A percentile compares a stretch with the other conserved stretches of the same genome.
Evolutionary conservation across 164 flowering plant genomes (phyloP).

Genomic region (Protea cynaroides): DNA sequence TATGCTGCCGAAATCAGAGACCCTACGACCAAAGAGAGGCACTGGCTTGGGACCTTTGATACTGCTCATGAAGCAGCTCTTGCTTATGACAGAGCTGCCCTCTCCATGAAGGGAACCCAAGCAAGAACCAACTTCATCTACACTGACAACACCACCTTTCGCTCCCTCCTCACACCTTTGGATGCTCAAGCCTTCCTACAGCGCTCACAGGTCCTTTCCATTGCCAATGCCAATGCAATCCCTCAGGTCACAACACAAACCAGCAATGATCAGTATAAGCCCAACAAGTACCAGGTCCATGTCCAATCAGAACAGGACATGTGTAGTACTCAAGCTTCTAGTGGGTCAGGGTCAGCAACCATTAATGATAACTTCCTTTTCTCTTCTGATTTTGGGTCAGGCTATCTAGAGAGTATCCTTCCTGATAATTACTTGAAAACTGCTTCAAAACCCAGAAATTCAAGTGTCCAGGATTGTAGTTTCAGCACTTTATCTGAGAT

Average conservation of each 20-base stretch:
- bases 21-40: conserved; percentile 90
- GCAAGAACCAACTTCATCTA: conserved; percentile 93
- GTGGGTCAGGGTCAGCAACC: conserved; percentile 19
- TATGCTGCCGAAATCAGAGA: conserved; percentile 96
- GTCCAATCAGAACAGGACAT: conserved; percentile 14
- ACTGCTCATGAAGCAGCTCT: conserved; percentile 97
- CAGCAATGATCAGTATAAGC: conserved; percentile 15
- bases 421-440: conserved; percentile 65
- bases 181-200: conserved; percentile 33
- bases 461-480: conserved; percentile 8
- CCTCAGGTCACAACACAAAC: conserved; percentile 3
- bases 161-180: conserved; percentile 41
- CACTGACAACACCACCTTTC: conserved; percentile 44
- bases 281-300: conserved; percentile 1
- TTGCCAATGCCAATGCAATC: neutral
- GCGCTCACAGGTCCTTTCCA: conserved; percentile 25
- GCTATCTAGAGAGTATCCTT: conserved; percentile 78
- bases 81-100: conserved; percentile 95
- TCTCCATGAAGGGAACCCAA: conserved; percentile 88
- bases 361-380: conserved; percentile 25
- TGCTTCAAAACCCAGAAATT: conserved; percentile 18
- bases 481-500: conserved; percentile 1
- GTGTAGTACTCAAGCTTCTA: conserved; percentile 10
- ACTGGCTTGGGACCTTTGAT: conserved; percentile 97
- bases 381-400: conserved; percentile 49